Base-by-base conservation (phyloP, 139 green algal species). In the Closterium sp. region DNA sequence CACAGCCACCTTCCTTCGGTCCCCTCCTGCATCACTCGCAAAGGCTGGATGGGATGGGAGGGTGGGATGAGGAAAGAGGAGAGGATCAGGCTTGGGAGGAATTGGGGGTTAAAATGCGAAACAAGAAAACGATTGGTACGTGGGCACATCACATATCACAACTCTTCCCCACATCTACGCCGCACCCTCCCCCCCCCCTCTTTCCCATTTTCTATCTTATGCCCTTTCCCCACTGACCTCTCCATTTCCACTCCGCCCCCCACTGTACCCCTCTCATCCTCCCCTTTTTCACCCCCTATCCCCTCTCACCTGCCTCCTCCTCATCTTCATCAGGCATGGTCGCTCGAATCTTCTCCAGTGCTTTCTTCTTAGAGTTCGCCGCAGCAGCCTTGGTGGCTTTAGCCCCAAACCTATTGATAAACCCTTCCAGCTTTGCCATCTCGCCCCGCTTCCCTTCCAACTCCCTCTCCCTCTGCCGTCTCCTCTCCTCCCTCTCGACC, bases 391-490 rank as follows among this genome's bases (percentile, higher is more conserved):
- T 97, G 38, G 89, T 94, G 84, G 93, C 96, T 93, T 97, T 97
- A 86, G 97, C 97, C 29, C 96, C 95, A 90, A 98, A 97, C 9
- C 96, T 90, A 10, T 94, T 92, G 34, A 98, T 93, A 90, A 97
- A 98, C 13, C 91, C 92, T 94, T 98, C 92, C 70, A 98, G 91
- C 38, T 96, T 90, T 73, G 91, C 95, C 27, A 95, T 96, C 92
- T 97, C 94, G 9, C 90, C 93, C 34, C 92, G 91, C 91, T 96
- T 93, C 2, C 94, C 94, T 79, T 95, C 89, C n/a, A 95, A 95
- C 29, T 91, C 94, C 4, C 93, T 90, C 28, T 86, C 88, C 2
- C 93, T 90, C 87, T 96, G 94, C 50, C 92, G 86, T 27, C 28
- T 19, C 27, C 96, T 91, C 92, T 95, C 94, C 91, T 96, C 95